Percentiles rank a stretch among this genome's conserved stretches.
phyloP scores from a whole-genome alignment of 257 asterid genomes.

The Solanum sitiens region DNA sequence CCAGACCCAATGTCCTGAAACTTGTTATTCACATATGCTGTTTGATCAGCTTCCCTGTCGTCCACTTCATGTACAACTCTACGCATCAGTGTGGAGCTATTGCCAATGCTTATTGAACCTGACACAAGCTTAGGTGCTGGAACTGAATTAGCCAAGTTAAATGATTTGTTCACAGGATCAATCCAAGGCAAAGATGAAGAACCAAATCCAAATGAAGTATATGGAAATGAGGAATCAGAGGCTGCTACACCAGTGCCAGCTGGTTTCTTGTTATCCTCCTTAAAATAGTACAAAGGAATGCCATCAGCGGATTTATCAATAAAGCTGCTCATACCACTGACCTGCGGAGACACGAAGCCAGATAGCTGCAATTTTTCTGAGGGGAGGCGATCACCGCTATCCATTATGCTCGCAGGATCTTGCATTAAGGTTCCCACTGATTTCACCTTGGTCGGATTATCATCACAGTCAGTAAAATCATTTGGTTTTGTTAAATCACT shows the following conservation, averaged over 20 bases:
- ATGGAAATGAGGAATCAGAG: conserved; percentile 56
- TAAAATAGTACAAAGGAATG: conserved; percentile 83
- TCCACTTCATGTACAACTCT: conserved; percentile 99
- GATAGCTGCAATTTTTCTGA: conserved; percentile 87
- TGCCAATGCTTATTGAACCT: conserved; percentile 70
- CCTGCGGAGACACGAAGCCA: conserved; percentile 93
- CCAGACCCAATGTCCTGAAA: conserved; percentile 61
- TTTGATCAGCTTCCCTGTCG: conserved; percentile 72
- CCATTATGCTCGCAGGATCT: conserved; percentile 33
- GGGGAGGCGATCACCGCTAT: conserved; percentile 41
- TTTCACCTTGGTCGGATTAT: conserved; percentile 39
- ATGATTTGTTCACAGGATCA: conserved; percentile 77
- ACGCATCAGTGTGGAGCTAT: conserved; percentile 61
- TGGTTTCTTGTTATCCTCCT: conserved; percentile 58
- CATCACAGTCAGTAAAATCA: conserved; percentile 31
- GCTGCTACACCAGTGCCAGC: conserved; percentile 36
- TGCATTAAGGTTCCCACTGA: conserved; percentile 42
- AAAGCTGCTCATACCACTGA: conserved; percentile 83
- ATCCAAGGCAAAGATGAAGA: conserved; percentile 89
- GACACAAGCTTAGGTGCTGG: conserved; percentile 76
- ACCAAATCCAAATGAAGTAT: conserved; percentile 63
- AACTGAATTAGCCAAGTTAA: conserved; percentile 67
- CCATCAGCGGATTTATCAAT: conserved; percentile 87
- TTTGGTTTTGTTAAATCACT: conserved; percentile 20
- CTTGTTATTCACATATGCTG: conserved; percentile 40